Evolutionary conservation across 805 yeast genomes (phyloP).

Genomic region (Candida berthetii): DNA sequence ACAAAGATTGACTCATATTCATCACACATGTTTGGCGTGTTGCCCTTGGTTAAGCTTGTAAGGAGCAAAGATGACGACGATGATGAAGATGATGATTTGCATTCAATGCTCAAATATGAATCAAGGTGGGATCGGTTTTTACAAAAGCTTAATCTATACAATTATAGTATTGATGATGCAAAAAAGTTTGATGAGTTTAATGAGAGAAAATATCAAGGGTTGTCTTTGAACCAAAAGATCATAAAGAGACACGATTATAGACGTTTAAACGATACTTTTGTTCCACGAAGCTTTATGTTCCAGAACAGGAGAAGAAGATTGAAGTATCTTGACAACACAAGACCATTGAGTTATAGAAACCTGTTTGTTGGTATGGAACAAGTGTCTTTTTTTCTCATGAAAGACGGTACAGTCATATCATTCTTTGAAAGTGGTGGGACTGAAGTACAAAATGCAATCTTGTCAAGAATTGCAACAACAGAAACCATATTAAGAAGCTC

Average conservation of each 20-base stretch:
- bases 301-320: conserved; percentile 13
- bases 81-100: neutral
- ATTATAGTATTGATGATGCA: conserved; percentile 1
- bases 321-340: conserved; percentile 28
- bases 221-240: conserved; percentile 10
- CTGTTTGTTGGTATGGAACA: conserved; percentile 49
- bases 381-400: conserved; percentile 41
- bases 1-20: conserved; percentile 52
- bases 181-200: neutral
- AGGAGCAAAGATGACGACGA: conserved; percentile 12
- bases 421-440: conserved; percentile 53
- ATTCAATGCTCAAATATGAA: neutral
- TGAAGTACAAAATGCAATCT: conserved; percentile 45
- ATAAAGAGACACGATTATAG: conserved; percentile 21
- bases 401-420: conserved; percentile 41
- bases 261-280: conserved; percentile 26
- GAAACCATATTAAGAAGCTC: conserved; percentile 44
- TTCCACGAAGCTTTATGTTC: conserved; percentile 5
- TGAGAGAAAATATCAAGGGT: no score
- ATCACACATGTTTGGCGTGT: conserved; percentile 43
- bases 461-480: conserved; percentile 37
- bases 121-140: conserved; percentile 6
- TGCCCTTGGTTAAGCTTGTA: conserved; percentile 45
- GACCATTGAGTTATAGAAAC: conserved; percentile 38
- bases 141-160: conserved; percentile 6